Conservation (phyloP, 441 rosid genomes). For the Breynia disticha region DNA sequence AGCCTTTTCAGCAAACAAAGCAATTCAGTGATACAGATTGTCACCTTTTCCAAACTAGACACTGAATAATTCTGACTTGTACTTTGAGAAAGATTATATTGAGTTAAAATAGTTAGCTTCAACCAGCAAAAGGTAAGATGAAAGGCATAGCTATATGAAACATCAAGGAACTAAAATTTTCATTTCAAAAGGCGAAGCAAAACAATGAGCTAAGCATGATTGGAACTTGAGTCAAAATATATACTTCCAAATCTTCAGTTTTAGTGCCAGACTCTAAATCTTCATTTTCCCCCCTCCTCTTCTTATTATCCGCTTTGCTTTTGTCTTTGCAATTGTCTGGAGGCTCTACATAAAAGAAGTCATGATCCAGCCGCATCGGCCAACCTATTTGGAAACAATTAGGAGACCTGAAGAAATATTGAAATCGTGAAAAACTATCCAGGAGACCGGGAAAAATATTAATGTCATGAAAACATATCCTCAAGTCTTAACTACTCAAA, state of each 20-base stretch:
- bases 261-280: slow-evolving; percentile 37
- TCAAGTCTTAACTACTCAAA: slow-evolving; percentile 16
- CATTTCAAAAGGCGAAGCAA: no score
- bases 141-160: no score
- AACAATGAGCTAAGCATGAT: not conserved
- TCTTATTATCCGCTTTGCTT: slow-evolving; percentile 23
- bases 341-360: slow-evolving; percentile 46
- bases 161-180: no score
- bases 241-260: slow-evolving; percentile 53
- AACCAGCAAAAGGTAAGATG: no score
- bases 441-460: slow-evolving; percentile 56
- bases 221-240: slow-evolving; percentile 7
- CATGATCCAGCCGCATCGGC: slow-evolving; percentile 77
- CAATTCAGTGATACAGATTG: slow-evolving; percentile 5
- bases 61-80: no score
- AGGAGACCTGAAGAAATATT: slow-evolving; percentile 58
- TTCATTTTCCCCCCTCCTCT: slow-evolving; percentile 31
- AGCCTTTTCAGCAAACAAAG: slow-evolving; percentile 29
- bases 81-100: no score
- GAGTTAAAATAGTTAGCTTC: no score
- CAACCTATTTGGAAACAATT: slow-evolving; percentile 89
- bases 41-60: not conserved
- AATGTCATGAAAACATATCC: slow-evolving; percentile 12
- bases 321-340: slow-evolving; percentile 22
- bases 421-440: slow-evolving; percentile 12